Base-by-base conservation (phyloP, 1,284 basidiomycete genomes). In the Peniophora sp. region DNA sequence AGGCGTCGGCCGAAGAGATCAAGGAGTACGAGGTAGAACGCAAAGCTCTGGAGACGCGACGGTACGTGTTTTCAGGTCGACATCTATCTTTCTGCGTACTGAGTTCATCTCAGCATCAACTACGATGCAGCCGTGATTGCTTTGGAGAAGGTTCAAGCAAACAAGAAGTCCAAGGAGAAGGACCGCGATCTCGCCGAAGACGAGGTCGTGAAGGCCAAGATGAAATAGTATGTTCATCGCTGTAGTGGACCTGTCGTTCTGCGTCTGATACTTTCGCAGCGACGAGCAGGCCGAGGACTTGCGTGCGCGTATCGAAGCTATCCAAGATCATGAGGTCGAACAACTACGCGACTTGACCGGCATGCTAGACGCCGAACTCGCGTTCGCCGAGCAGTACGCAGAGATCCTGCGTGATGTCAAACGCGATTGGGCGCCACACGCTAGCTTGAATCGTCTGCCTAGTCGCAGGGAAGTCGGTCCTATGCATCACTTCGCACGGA, bases 211-310 rank as follows among this genome's bases (percentile, higher is more conserved):
- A 72, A 73, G 22, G 81, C 86, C 1, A 79, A 79, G 56, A 65
- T 79, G 47, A 78, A 89, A 61, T 92, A 89, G 90, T 92, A 61
- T 57, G 87, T 74, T 10, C 27, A 17, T 22, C 34, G 16, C 19
- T 2, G 17, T 23, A 27, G 32, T 38, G 43, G 24, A 2, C 1
- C 6, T n/a, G 10, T 17, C 25, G 14, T 23, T 25, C 50, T 36
- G 25, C 39, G 3, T 23, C 34, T 32, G 11, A 34, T 27, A 14
- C 25, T 49, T n/a, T n/a, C n/a, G 5, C 56, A 92, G 90, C 58
- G 89, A 93, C 51, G 89, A 95, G 64, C 82, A 85, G 0, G 75
- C 80, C 19, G 87, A 92, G 61, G 89, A 93, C 54, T 77, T 92
- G 0, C 82, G 80, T 20, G 75, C 76, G 1, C 78, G 86, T 25